phyloP scores from a whole-genome alignment of 371 early-diverging fungal species.

The Capillidium rhysosporum region DNA sequence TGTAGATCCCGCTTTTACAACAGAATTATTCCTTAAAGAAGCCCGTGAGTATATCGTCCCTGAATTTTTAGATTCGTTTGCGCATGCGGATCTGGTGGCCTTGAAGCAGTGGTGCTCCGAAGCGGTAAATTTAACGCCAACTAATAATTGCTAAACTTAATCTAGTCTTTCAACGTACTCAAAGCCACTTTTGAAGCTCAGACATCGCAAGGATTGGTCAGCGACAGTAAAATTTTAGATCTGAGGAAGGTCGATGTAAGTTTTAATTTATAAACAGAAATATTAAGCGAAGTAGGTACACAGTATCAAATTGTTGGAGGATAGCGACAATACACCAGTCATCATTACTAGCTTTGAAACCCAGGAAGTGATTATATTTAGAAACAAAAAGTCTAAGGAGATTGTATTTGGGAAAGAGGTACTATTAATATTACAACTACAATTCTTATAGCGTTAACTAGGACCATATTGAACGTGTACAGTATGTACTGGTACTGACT shows the following conservation, averaged over 20 bases:
- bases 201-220: slow-evolving; percentile 63
- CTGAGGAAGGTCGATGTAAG: slow-evolving; percentile 69
- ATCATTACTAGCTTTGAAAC: slow-evolving; percentile 77
- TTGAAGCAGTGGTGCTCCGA: slow-evolving; percentile 87
- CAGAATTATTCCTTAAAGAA: slow-evolving; percentile 75
- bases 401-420: slow-evolving; percentile 68
- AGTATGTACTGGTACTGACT: slow-evolving; percentile 76
- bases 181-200: slow-evolving; percentile 72
- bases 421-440: slow-evolving; percentile 1
- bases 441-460: slow-evolving; percentile 4
- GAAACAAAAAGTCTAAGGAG: slow-evolving; percentile 62
- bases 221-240: slow-evolving; percentile 86
- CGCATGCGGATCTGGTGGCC: slow-evolving; percentile 62
- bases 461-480: slow-evolving; percentile 71
- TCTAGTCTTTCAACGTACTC: slow-evolving; percentile 68
- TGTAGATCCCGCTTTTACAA: slow-evolving; percentile 74
- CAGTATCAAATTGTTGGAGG: slow-evolving; percentile 57
- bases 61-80: slow-evolving; percentile 89
- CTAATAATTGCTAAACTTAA: neutral
- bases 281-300: neutral
- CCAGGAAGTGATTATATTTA: slow-evolving; percentile 85
- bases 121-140: slow-evolving; percentile 29
- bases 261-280: neutral
- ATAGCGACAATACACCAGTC: slow-evolving; percentile 74
- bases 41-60: slow-evolving; percentile 81